Conservation (phyloP, 1,284 basidiomycete genomes). For the Erythrobasidium hasegawianum region DNA sequence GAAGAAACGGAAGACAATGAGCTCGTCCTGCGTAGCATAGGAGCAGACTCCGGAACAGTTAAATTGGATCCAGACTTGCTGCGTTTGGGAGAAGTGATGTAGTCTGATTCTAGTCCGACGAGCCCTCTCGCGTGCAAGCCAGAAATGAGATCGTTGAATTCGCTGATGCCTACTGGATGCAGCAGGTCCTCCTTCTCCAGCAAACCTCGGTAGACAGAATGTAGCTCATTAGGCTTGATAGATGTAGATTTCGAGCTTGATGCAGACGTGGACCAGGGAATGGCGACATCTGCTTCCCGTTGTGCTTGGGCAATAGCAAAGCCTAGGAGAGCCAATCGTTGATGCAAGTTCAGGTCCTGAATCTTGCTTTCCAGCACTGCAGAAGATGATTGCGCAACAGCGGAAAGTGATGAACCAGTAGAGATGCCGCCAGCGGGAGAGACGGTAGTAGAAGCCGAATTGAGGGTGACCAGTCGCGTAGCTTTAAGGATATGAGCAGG, state of each 20-base stretch:
- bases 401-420: not conserved
- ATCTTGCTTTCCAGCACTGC: constrained; percentile 22
- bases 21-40: constrained; percentile 25
- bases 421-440: not conserved
- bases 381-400: not conserved
- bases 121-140: constrained; percentile 28
- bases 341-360: constrained; percentile 22
- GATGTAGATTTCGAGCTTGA: not conserved
- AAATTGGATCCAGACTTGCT: not conserved
- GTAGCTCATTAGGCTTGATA: constrained; percentile 15
- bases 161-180: constrained; percentile 24
- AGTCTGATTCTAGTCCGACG: constrained; percentile 20
- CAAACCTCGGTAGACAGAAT: constrained; percentile 10
- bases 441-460: constrained; percentile 1
- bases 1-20: constrained; percentile 18
- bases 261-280: not conserved
- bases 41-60: constrained; percentile 2
- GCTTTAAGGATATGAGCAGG: constrained; percentile 32
- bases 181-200: constrained; percentile 29
- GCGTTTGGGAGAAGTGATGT: not conserved
- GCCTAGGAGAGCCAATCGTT: constrained; percentile 24
- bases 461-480: constrained; percentile 21
- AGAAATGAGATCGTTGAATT: constrained; percentile 23
- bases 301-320: constrained; percentile 19
- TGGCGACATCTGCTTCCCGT: not conserved